These are phyloP conservation scores for Citrus inodora DNA, from an alignment of 345 rosid genomes.

Conservation along the genomic window DNA sequence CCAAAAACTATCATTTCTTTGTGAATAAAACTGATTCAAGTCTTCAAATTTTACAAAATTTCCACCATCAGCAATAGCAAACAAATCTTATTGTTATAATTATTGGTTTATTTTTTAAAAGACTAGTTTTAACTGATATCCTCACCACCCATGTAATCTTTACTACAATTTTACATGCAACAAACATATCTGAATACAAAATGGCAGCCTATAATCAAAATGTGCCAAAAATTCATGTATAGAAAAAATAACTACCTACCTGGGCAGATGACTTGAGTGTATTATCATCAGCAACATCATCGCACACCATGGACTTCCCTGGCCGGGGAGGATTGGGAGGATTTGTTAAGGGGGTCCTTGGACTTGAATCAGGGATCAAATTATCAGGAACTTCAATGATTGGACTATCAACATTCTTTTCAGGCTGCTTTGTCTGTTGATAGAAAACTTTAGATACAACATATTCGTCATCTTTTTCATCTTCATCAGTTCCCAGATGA, in stretches of 20 bases:
- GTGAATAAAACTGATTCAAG: background rate
- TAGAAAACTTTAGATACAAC: conserved; percentile 74
- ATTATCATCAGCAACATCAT: conserved; percentile 29
- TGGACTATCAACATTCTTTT: conserved; percentile 18
- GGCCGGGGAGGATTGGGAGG: conserved; percentile 59
- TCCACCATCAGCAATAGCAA: background rate
- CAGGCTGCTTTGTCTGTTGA: conserved; percentile 56
- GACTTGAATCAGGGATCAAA: conserved; percentile 39
- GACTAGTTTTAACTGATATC: background rate
- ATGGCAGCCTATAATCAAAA: background rate
- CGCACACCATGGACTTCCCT: conserved; percentile 18
- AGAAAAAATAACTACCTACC: conserved; percentile 26
- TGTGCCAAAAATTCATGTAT: background rate
- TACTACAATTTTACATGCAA: background rate
- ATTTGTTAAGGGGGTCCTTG: conserved; percentile 68
- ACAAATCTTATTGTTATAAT: background rate
- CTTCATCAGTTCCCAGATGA: conserved; percentile 74
- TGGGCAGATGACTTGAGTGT: conserved; percentile 15
- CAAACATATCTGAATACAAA: background rate
- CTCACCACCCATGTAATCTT: background rate
- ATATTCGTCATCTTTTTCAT: conserved; percentile 67
- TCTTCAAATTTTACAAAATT: background rate
- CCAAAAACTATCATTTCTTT: background rate
- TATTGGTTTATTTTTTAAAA: background rate
- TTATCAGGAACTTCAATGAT: conserved; percentile 36